Percentiles rank a stretch among this genome's conserved stretches.
Conservation (phyloP, 2,329 filamentous ascomycete species). For the Truncatella angustata region DNA sequence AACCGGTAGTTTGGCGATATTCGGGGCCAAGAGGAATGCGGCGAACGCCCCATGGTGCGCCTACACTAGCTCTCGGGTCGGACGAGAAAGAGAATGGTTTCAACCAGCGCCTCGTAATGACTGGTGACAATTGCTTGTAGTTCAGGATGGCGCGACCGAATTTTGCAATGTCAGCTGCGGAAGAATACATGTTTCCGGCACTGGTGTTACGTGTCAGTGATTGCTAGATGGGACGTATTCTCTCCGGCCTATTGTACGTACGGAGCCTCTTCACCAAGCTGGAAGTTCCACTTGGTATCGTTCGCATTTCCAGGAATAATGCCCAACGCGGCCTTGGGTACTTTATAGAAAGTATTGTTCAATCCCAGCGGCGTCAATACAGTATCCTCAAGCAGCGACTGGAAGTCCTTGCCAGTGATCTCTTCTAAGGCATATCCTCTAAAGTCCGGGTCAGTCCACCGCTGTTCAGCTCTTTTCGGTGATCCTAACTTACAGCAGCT, state of each 20-base stretch:
- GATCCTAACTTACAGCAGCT: conserved; percentile 24
- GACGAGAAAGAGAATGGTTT: conserved; percentile 38
- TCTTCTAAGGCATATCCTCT: conserved; percentile 35
- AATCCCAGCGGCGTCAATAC: conserved; percentile 38
- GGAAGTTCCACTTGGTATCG: conserved; percentile 23
- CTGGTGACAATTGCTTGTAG: conserved; percentile 31
- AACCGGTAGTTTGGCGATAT: conserved; percentile 36
- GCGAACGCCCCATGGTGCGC: conserved; percentile 35
- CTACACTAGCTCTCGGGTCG: conserved; percentile 35
- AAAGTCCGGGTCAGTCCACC: conserved; percentile 33
- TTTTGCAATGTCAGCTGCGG: conserved; percentile 29
- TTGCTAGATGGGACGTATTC: background rate
- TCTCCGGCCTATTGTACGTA: conserved; percentile 12
- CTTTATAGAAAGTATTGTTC: conserved; percentile 31
- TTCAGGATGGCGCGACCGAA: conserved; percentile 29
- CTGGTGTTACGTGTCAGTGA: conserved; percentile 19
- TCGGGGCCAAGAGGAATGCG: conserved; percentile 24
- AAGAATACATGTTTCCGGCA: conserved; percentile 35
- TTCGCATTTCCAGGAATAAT: conserved; percentile 35
- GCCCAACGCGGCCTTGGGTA: conserved; percentile 24
- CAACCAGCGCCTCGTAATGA: conserved; percentile 36
- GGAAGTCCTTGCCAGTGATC: conserved; percentile 35
- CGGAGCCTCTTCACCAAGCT: conserved; percentile 25
- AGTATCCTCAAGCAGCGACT: conserved; percentile 30
- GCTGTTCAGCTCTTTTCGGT: background rate